phyloP scores from a whole-genome alignment of 1,284 basidiomycete species.

The Abortiporus biennis region DNA sequence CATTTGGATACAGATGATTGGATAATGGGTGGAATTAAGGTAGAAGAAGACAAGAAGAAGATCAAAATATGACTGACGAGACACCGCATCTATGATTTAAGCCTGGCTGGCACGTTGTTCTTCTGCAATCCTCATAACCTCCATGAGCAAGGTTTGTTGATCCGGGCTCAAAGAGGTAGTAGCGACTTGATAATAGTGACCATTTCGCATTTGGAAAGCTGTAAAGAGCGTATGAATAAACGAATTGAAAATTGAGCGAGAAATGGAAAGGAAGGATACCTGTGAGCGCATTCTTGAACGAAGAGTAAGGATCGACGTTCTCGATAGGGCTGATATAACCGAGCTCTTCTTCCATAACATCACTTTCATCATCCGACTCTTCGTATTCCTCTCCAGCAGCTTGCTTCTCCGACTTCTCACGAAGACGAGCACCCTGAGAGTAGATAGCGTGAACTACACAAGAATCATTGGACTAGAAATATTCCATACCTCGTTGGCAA shows the following conservation, averaged over 20 bases:
- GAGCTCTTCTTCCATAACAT: conserved; percentile 70
- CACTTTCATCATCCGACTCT: conserved; percentile 43
- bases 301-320: conserved; percentile 60
- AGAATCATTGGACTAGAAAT: conserved; percentile 3
- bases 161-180: conserved; percentile 67
- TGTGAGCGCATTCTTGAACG: conserved; percentile 71
- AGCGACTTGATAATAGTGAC: conserved; percentile 56
- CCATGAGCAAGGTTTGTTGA: conserved; percentile 74
- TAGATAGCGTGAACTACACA: conserved; percentile 7
- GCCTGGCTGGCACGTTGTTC: too few species aligned
- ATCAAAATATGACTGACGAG: too few species aligned
- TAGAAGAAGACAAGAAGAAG: too few species aligned
- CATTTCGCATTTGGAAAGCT: conserved; percentile 75
- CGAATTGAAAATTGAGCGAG: neutral
- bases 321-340: conserved; percentile 78
- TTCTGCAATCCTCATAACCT: conserved; percentile 64
- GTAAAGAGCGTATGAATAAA: neutral
- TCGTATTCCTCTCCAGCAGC: conserved; percentile 34
- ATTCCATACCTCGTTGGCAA: conserved; percentile 65
- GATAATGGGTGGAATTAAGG: too few species aligned
- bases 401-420: conserved; percentile 49
- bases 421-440: conserved; percentile 59
- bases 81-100: too few species aligned
- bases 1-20: too few species aligned
- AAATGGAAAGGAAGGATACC: conserved; percentile 34